phyloP scores from a whole-genome alignment of 169 alveolate species.

The Cryptosporidium viatorum region DNA sequence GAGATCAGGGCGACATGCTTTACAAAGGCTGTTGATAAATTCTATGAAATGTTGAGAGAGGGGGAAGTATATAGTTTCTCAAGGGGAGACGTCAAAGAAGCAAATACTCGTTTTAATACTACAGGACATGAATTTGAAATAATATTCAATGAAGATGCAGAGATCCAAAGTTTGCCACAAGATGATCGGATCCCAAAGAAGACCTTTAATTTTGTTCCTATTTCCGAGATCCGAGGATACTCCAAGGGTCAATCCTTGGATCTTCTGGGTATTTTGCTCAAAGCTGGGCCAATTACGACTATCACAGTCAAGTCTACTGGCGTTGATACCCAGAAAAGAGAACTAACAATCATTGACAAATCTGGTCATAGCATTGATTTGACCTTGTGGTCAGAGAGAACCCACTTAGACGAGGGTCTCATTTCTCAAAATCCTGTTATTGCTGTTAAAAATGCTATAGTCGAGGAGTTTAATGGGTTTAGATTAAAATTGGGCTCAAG shows the following conservation, averaged over 20 bases:
- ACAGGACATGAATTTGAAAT: conserved; percentile 73
- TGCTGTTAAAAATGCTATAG: conserved; percentile 66
- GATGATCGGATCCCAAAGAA: conserved; percentile 65
- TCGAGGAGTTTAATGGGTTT: conserved; percentile 67
- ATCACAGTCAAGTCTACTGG: conserved; percentile 70
- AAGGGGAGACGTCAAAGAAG: conserved; percentile 76
- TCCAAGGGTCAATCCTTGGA: conserved; percentile 62
- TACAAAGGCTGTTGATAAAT: conserved; percentile 74
- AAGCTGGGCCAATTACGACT: conserved; percentile 65
- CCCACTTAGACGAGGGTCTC: conserved; percentile 45
- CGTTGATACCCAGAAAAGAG: conserved; percentile 69
- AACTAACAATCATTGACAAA: conserved; percentile 52
- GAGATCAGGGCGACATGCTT: conserved; percentile 75
- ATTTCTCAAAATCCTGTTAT: conserved; percentile 45
- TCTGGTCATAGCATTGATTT: conserved; percentile 70
- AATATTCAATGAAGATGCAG: conserved; percentile 68
- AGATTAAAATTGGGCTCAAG: conserved; percentile 45
- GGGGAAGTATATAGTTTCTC: conserved; percentile 76
- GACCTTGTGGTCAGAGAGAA: conserved; percentile 75
- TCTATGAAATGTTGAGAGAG: conserved; percentile 54
- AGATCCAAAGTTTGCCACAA: conserved; percentile 59
- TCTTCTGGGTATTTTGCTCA: conserved; percentile 40
- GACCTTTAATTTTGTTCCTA: conserved; percentile 52
- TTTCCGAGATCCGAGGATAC: conserved; percentile 43
- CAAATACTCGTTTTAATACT: conserved; percentile 73